Conservation (phyloP, 768 basidiomycete species). For the Leccinum disarticulatum region DNA sequence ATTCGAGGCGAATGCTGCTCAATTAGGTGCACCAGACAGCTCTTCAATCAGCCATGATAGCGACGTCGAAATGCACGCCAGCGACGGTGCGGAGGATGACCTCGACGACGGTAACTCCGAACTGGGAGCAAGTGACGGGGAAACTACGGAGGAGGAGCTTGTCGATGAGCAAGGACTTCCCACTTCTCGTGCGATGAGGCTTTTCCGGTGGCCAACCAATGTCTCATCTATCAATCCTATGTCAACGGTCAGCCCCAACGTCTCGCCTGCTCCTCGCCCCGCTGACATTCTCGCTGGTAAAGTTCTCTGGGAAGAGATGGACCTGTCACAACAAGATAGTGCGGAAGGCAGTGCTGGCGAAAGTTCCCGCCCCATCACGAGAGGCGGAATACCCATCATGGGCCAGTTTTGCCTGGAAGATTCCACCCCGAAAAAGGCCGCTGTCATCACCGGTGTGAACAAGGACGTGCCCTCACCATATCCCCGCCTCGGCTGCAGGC, state of each 20-base stretch:
- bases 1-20: constrained; percentile 63
- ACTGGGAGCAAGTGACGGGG: constrained; percentile 59
- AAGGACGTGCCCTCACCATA: constrained; percentile 36
- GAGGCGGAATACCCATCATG: constrained; percentile 35
- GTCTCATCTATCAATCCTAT: constrained; percentile 71
- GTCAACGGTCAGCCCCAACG: constrained; percentile 66
- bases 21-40: constrained; percentile 48
- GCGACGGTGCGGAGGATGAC: constrained; percentile 29
- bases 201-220: constrained; percentile 63
- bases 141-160: constrained; percentile 83
- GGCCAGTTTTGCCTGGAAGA: constrained; percentile 35
- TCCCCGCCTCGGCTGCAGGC: constrained; percentile 24
- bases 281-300: constrained; percentile 69
- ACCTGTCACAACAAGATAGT: constrained; percentile 38
- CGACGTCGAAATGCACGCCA: constrained; percentile 50
- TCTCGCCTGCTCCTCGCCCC: constrained; percentile 50
- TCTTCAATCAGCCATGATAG: constrained; percentile 50
- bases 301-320: constrained; percentile 50
- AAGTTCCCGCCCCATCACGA: constrained; percentile 17
- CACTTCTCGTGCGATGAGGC: constrained; percentile 71
- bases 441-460: constrained; percentile 30
- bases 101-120: constrained; percentile 46
- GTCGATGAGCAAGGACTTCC: constrained; percentile 73
- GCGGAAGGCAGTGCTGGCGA: constrained; percentile 34
- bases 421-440: constrained; percentile 18